A percentile compares a stretch with the other conserved stretches of the same genome.
Evolutionary conservation across 306 rosid species (phyloP).

Genomic region (Hylodesmum podocarpum): DNA sequence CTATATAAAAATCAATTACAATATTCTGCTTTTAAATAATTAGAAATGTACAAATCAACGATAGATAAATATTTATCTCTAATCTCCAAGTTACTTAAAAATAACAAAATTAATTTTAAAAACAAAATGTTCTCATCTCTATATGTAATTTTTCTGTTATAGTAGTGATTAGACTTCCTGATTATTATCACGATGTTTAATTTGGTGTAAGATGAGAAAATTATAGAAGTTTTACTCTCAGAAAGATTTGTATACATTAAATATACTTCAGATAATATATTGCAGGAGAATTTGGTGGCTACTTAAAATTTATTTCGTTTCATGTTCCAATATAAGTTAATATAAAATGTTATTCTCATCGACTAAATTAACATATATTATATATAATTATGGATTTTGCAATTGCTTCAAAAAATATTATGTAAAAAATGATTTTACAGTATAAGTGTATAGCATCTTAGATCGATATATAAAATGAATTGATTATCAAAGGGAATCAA

Average conservation of each 20-base stretch:
- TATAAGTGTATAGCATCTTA: background rate
- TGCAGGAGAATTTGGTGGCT: background rate
- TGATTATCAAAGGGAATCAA: conserved; percentile 8
- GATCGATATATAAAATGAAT: background rate
- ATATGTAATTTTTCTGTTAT: no score
- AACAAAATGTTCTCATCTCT: no score
- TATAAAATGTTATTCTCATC: background rate
- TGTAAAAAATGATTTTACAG: background rate
- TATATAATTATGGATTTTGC: background rate
- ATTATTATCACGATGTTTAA: background rate
- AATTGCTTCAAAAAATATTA: background rate
- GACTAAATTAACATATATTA: no score
- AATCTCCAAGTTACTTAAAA: no score
- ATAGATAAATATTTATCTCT: no score
- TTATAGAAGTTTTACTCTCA: no score
- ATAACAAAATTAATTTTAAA: no score
- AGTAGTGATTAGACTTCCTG: no score
- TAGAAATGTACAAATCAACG: no score
- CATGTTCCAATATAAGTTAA: background rate
- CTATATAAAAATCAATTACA: no score
- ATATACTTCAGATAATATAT: background rate
- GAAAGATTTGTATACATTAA: background rate
- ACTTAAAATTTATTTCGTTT: background rate
- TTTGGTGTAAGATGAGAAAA: background rate
- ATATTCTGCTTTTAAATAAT: no score